phyloP scores from a whole-genome alignment of 2,329 filamentous ascomycete species.

The Magnaporthales sp. region DNA sequence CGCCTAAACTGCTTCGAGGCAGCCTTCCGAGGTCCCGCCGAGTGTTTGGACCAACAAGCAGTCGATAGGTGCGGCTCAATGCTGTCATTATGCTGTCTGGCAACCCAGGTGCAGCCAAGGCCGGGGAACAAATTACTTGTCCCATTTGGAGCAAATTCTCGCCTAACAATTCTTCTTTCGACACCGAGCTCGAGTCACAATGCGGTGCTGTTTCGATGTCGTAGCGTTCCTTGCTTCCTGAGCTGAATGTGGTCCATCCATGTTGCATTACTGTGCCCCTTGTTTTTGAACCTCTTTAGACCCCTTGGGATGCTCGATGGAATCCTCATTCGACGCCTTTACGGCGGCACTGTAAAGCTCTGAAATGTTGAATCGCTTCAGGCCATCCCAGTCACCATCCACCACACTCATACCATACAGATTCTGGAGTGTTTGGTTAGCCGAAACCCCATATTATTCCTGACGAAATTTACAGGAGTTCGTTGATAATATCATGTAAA shows the following conservation, averaged over 20 bases:
- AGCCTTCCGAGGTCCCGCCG: neutral
- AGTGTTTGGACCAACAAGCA: neutral
- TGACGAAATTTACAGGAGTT: neutral
- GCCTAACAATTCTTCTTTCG: neutral
- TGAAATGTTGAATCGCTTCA: conserved; percentile 71
- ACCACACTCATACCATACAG: conserved; percentile 75
- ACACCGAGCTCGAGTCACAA: neutral
- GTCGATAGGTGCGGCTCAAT: neutral
- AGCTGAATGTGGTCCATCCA: neutral
- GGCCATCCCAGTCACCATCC: conserved; percentile 59
- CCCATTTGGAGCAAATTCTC: neutral
- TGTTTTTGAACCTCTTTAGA: neutral
- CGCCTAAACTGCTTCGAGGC: neutral
- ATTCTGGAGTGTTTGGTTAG: conserved; percentile 36
- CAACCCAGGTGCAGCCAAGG: neutral
- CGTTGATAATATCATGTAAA: neutral
- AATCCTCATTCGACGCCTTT: conserved; percentile 10
- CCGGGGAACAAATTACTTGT: neutral
- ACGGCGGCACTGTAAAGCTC: conserved; percentile 51
- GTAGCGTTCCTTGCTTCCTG: neutral
- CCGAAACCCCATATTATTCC: neutral
- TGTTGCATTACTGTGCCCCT: neutral
- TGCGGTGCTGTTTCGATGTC: neutral
- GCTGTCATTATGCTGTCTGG: neutral
- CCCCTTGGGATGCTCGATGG: neutral